Conservation (phyloP, 805 yeast genomes). For the Starmerella kuoi region DNA sequence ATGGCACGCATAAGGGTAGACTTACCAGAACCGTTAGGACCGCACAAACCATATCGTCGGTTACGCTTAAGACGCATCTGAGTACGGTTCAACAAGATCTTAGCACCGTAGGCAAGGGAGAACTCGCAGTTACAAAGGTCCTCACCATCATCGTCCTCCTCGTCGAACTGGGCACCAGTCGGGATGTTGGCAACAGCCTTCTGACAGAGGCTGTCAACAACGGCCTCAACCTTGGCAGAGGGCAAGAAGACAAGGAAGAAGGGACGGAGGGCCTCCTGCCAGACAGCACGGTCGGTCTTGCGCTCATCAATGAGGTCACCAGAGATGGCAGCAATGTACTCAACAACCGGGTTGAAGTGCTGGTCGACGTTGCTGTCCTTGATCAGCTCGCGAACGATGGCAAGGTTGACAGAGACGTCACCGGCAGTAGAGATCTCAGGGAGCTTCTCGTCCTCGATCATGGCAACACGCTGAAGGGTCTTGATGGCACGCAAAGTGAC, state of each 20-base stretch:
- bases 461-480: slow-evolving; percentile 99
- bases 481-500: slow-evolving; percentile 93
- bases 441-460: slow-evolving; percentile 75
- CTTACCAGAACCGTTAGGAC: slow-evolving; percentile 99
- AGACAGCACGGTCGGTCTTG: slow-evolving; percentile 78
- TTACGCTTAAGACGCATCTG: slow-evolving; percentile 90
- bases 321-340: slow-evolving; percentile 88
- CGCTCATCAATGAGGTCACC: slow-evolving; percentile 99
- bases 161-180: slow-evolving; percentile 75
- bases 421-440: slow-evolving; percentile 99
- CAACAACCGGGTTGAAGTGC: slow-evolving; percentile 68
- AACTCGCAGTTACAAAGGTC: slow-evolving; percentile 99
- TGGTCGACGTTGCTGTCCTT: slow-evolving; percentile 48
- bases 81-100: slow-evolving; percentile 98
- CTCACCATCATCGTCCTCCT: slow-evolving; percentile 97
- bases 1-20: slow-evolving; percentile 96
- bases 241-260: slow-evolving; percentile 93
- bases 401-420: slow-evolving; percentile 80
- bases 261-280: slow-evolving; percentile 82
- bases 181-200: slow-evolving; percentile 97
- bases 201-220: slow-evolving; percentile 90
- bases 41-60: slow-evolving; percentile 97
- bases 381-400: slow-evolving; percentile 63
- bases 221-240: slow-evolving; percentile 78
- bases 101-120: slow-evolving; percentile 99